Base-by-base conservation (phyloP, 1,139 yeast genomes). In the Lodderomyces beijingensis region DNA sequence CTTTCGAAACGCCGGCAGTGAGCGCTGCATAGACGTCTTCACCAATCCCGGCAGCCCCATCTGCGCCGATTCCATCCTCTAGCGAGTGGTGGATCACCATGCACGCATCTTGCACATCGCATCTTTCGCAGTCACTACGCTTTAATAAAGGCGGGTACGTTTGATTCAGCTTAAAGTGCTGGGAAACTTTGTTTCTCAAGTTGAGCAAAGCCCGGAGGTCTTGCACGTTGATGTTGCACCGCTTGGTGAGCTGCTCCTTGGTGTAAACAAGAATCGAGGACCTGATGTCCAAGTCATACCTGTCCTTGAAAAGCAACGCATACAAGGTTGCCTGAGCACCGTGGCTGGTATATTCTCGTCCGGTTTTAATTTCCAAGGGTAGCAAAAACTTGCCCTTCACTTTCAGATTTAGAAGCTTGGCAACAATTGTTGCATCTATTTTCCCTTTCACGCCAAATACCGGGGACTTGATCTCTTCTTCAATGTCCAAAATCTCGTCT, bases 381-480 rank as follows among this genome's bases (percentile, higher is more conserved):
- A 79, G 70, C 16, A 86, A 66, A 38, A 51, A 67, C 14, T 64
- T 69, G 5, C 74, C 74, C 3, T 38, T 42, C 20, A 36, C 26
- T 7, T 34, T 30, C 4, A 44, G 42, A 4, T 62, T 59, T 19
- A 51, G 43, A 4, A 72, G 47, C 20, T 63, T 55, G 0, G 84
- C 83, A 45, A 83, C 84, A 1, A 88, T 70, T 0, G 96, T 85
- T 1, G 82, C 96, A 59, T 91, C 99, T 11, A 89, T 77, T 48
- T 81, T 76, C 1, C 99, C 99, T 43, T 86, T 79, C n/a, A 93
- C 59, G 0, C 99, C 99, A 62, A 73, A 88, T 50, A 76, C 72
- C 0, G 96, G 96, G 0, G 96, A 86, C 86, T 94, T 80, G 14
- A 91, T 79, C 45, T 81, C 85, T 49, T 91, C 97, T 53, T 91